These are phyloP conservation scores for Oenanthe javanica DNA, from an alignment of 140 eudicot species.

Conservation along the genomic window DNA sequence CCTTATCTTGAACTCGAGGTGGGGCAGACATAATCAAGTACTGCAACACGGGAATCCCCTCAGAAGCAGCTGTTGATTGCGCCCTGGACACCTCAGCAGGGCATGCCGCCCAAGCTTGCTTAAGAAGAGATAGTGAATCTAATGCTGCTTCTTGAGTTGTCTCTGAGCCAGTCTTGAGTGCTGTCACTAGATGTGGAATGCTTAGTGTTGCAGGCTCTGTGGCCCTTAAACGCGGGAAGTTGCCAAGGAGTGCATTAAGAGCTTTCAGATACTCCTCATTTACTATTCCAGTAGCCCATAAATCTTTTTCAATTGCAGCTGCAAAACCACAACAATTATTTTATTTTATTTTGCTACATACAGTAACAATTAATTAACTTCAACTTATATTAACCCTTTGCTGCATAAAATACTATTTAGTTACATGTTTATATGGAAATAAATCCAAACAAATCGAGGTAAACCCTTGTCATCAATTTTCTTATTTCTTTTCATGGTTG, in stretches of 20 bases:
- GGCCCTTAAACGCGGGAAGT: constrained; percentile 95
- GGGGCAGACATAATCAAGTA: constrained; percentile 96
- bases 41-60: constrained; percentile 93
- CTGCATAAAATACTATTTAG: neutral
- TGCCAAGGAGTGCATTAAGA: constrained; percentile 81
- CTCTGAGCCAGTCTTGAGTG: constrained; percentile 92
- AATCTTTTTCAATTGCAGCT: constrained; percentile 96
- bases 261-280: constrained; percentile 95
- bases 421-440: neutral
- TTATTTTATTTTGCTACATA: too few species aligned
- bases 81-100: constrained; percentile 99
- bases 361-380: too few species aligned
- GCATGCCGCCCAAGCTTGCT: constrained; percentile 99
- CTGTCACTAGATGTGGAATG: constrained; percentile 89
- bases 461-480: neutral
- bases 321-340: constrained; percentile 20
- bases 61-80: constrained; percentile 98
- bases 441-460: neutral
- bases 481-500: neutral
- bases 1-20: constrained; percentile 94
- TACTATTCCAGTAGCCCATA: constrained; percentile 96
- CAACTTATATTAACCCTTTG: too few species aligned
- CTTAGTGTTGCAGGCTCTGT: constrained; percentile 96
- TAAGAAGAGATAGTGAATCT: constrained; percentile 82
- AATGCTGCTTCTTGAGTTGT: constrained; percentile 99